phyloP scores from a whole-genome alignment of 2,329 filamentous ascomycete species.

The Fusarium humuli region DNA sequence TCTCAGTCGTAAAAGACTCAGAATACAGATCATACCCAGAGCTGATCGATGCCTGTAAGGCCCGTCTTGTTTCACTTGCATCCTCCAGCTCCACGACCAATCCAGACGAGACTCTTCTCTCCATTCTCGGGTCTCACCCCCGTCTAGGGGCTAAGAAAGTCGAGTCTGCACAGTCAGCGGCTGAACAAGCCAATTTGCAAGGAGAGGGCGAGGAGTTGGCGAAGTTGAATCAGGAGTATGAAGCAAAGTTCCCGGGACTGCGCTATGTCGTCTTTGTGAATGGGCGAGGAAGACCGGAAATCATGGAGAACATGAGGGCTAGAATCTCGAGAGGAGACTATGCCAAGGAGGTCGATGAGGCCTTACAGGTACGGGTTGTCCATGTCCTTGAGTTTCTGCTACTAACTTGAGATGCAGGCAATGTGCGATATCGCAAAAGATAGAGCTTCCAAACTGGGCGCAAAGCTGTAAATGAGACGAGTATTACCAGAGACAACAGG shows the following conservation, averaged over 20 bases:
- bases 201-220: slow-evolving; percentile 70
- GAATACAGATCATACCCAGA: slow-evolving; percentile 75
- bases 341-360: slow-evolving; percentile 75
- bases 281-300: slow-evolving; percentile 75
- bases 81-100: slow-evolving; percentile 62
- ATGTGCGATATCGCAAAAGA: slow-evolving; percentile 94
- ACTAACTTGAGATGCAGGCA: slow-evolving; percentile 61
- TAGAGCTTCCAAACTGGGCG: slow-evolving; percentile 62
- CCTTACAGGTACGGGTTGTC: slow-evolving; percentile 71
- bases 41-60: slow-evolving; percentile 75
- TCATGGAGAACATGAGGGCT: slow-evolving; percentile 84
- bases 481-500: background rate
- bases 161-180: slow-evolving; percentile 82
- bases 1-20: slow-evolving; percentile 70
- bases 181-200: slow-evolving; percentile 83
- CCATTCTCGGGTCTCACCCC: slow-evolving; percentile 84
- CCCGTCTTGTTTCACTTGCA: slow-evolving; percentile 70
- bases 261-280: slow-evolving; percentile 95
- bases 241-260: slow-evolving; percentile 82
- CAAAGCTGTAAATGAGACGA: slow-evolving; percentile 8
- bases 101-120: slow-evolving; percentile 67
- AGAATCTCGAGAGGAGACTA: slow-evolving; percentile 78
- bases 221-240: slow-evolving; percentile 80
- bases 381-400: background rate
- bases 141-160: slow-evolving; percentile 84